A percentile compares a stretch with the other conserved stretches of the same genome.
phyloP scores from a whole-genome alignment of 345 rosid species.

The Microthlaspi erraticum region DNA sequence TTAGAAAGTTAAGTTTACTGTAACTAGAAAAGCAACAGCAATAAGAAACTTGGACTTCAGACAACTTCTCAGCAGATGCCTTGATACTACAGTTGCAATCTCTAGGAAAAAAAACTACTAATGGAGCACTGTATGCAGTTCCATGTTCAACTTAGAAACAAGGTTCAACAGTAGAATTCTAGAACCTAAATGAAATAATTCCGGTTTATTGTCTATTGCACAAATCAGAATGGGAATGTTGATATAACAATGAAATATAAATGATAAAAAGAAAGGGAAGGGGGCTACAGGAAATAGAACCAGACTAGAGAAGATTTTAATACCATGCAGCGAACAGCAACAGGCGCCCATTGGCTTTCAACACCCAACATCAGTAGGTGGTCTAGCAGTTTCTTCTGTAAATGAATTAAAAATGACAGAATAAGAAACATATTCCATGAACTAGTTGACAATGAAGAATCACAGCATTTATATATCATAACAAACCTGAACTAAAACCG shows the following conservation, averaged over 20 bases:
- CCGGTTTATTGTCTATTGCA: background rate
- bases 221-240: background rate
- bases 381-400: constrained; percentile 82
- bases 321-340: constrained; percentile 87
- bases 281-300: constrained; percentile 2
- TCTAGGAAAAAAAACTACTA: constrained; percentile 8
- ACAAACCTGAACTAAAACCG: constrained; percentile 88
- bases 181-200: background rate
- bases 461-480: constrained; percentile 9
- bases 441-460: background rate
- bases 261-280: constrained; percentile 19
- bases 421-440: constrained; percentile 25
- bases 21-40: constrained; percentile 7
- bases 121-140: background rate
- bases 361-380: constrained; percentile 85
- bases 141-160: constrained; percentile 27
- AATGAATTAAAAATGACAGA: constrained; percentile 32
- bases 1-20: constrained; percentile 12
- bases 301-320: constrained; percentile 37
- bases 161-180: constrained; percentile 20
- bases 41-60: constrained; percentile 17
- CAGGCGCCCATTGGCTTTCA: constrained; percentile 97
- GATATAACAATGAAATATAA: constrained; percentile 5
- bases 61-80: constrained; percentile 25
- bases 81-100: constrained; percentile 9